Evolutionary conservation across 805 yeast species (phyloP), one percentile per base, ranked within the genome.

Genomic region (Cyberlindnera mississippiensis): DNA sequence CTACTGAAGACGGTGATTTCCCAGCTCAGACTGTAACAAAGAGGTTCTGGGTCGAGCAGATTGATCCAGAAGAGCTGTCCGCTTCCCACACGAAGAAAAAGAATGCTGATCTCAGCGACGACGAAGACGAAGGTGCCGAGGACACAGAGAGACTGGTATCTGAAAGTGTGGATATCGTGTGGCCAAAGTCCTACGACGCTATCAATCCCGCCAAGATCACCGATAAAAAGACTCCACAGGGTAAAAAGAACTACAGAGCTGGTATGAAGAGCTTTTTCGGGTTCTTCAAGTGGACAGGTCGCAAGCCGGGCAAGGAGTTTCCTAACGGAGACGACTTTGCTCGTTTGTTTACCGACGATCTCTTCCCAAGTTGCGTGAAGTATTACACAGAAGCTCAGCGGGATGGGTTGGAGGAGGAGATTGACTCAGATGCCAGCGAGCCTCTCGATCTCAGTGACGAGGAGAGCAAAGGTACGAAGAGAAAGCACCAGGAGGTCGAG

Each of bases 191-290:
- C 32, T 72, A 81, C 49, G 69, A 66, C n/a, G 42, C 56, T 1
- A 76, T 80, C 20, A 75, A 82, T 49, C 87, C 95, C 1, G 53
- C 59, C 3, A 52, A 62, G 35, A 72, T 82, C 33, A 68, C 70
- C 37, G 63, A 67, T 32, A 66, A 69, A 30, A 68, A 70, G 24
- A 64, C 78, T 33, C 51, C 68, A n/a, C 76, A 72, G 16, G 80
- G 78, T 33, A 82, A 82, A 60, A 78, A 73, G 52, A 67, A 68
- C 42, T 83, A 83, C 56, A 65, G 90, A 44, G 56, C 69, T 15
- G 90, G 90, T 4, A 82, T 82, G 88, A 81, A 82, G 56, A 80
- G 91, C 12, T 83, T 91, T 55, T 90, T 91, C 62, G 82, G 88
- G 6, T 90, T 90, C 82, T 90, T 89, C 58, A 68, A 69, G 36